Percentiles rank a stretch among this genome's conserved stretches.
Evolutionary conservation across 78 protist species (phyloP).

Genomic region (Dictyostelium intermedium): DNA sequence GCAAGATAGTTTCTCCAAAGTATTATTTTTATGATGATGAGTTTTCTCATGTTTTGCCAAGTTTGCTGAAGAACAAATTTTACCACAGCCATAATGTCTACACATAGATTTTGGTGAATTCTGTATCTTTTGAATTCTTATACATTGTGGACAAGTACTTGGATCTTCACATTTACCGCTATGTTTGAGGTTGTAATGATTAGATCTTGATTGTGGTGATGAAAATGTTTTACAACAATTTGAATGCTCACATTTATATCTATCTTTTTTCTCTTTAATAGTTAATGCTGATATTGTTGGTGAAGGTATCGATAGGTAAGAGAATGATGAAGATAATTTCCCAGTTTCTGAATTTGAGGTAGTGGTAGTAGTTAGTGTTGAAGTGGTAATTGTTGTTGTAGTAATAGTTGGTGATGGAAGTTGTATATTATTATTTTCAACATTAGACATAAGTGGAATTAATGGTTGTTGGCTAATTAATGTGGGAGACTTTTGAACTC

Average conservation of each 20-base stretch:
- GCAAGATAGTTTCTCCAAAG: not conserved
- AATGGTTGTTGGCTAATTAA: not conserved
- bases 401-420: not conserved
- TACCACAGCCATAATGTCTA: conserved; percentile 1
- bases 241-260: not conserved
- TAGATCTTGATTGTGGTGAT: conserved; percentile 5
- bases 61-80: conserved; percentile 1
- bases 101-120: conserved; percentile 4
- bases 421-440: not conserved
- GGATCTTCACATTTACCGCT: not conserved
- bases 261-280: not conserved
- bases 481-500: not conserved
- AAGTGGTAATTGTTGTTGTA: not conserved
- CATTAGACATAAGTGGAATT: not conserved
- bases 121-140: not conserved
- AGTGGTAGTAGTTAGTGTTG: not conserved
- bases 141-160: not conserved
- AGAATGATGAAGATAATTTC: no score
- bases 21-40: not conserved
- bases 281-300: not conserved
- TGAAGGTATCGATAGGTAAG: no score
- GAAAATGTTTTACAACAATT: not conserved
- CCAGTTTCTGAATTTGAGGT: not conserved
- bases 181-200: not conserved
- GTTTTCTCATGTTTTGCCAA: conserved; percentile 10